phyloP scores from a whole-genome alignment of 306 rosid species.

The Geum urbanum region DNA sequence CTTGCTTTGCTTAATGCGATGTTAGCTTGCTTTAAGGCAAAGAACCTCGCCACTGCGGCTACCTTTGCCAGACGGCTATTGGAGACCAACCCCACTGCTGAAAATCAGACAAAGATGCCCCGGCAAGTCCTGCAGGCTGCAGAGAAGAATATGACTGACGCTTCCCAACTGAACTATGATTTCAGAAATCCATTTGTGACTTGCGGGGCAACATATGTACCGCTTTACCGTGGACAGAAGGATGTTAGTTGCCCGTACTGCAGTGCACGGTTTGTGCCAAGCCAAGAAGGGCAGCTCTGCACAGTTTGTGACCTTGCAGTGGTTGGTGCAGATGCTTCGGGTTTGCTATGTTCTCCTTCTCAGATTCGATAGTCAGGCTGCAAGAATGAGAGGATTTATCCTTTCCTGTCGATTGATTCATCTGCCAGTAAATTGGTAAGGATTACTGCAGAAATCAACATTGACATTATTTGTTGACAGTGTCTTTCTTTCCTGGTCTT shows the following conservation, averaged over 20 bases:
- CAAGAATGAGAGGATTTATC: constrained; percentile 33
- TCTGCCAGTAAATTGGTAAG: constrained; percentile 30
- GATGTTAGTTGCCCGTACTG: constrained; percentile 83
- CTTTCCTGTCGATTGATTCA: constrained; percentile 17
- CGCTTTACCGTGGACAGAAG: constrained; percentile 86
- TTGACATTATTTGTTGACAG: constrained; percentile 20
- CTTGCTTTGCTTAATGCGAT: constrained; percentile 73
- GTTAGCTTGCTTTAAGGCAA: constrained; percentile 70
- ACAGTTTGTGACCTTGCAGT: constrained; percentile 81
- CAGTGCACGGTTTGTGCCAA: constrained; percentile 77
- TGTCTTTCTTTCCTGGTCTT: constrained; percentile 4
- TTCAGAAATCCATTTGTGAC: constrained; percentile 85
- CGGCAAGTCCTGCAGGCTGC: constrained; percentile 91
- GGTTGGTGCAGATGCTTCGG: constrained; percentile 88
- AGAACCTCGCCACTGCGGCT: constrained; percentile 80
- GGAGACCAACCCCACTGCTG: constrained; percentile 76
- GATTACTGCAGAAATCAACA: constrained; percentile 18
- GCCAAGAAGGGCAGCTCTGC: constrained; percentile 74
- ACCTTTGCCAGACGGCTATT: constrained; percentile 80
- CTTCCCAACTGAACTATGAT: constrained; percentile 67
- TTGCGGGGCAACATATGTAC: constrained; percentile 86
- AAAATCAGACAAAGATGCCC: constrained; percentile 76
- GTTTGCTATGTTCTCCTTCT: constrained; percentile 77
- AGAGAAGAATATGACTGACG: constrained; percentile 81
- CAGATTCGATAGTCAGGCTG: constrained; percentile 64